A percentile compares a stretch with the other conserved stretches of the same genome.
These are phyloP conservation scores for Trifolium pratense DNA, from an alignment of 306 rosid species.

Conservation along the genomic window DNA sequence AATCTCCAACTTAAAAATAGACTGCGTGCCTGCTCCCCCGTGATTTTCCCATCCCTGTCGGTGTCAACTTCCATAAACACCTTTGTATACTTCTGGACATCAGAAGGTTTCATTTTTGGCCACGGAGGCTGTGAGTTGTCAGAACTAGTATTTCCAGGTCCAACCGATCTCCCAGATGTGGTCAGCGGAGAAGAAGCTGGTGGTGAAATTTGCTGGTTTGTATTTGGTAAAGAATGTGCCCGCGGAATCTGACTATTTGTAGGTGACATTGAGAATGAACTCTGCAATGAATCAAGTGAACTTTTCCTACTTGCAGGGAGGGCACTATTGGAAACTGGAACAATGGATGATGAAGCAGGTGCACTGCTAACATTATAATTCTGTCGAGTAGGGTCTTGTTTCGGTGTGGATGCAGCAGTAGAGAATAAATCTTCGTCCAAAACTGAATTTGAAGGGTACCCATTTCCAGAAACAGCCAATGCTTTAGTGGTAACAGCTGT, in stretches of 20 bases:
- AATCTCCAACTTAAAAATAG: constrained; percentile 95
- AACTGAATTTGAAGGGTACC: constrained; percentile 57
- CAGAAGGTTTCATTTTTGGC: constrained; percentile 97
- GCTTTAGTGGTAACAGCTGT: constrained; percentile 54
- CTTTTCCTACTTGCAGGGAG: constrained; percentile 58
- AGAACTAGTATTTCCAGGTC: constrained; percentile 58
- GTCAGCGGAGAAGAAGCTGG: constrained; percentile 59
- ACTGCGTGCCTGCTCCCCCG: constrained; percentile 95
- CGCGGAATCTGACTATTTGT: constrained; percentile 58
- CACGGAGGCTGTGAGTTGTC: constrained; percentile 70
- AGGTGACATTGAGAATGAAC: constrained; percentile 63
- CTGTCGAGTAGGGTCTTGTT: constrained; percentile 60
- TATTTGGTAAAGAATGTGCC: constrained; percentile 55
- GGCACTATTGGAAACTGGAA: constrained; percentile 65
- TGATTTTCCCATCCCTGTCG: constrained; percentile 92
- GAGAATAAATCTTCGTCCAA: constrained; percentile 64
- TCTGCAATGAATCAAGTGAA: constrained; percentile 71
- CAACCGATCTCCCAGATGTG: constrained; percentile 65
- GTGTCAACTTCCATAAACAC: constrained; percentile 93
- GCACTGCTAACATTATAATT: constrained; percentile 53
- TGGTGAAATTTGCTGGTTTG: constrained; percentile 60
- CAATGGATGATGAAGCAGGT: constrained; percentile 54
- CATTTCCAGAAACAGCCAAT: constrained; percentile 74
- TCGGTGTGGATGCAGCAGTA: constrained; percentile 52
- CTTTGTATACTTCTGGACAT: constrained; percentile 85